Base-by-base conservation (phyloP, 768 basidiomycete genomes). In the Hygrophorus russula region DNA sequence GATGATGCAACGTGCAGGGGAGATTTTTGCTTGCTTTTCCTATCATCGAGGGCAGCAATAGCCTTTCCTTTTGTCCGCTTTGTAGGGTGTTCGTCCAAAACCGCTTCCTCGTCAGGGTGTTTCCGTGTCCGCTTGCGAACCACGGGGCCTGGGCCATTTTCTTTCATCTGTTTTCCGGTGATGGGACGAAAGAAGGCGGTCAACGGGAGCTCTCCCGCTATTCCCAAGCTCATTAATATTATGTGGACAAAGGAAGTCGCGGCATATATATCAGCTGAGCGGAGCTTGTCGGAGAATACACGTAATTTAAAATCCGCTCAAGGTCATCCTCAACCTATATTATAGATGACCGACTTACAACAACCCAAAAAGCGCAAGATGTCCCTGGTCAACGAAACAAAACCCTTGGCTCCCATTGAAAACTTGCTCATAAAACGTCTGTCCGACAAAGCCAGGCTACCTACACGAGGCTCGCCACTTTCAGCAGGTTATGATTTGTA, bases 401-500 rank as follows among this genome's bases (percentile, higher is more conserved):
- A 57, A 2, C 49, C 67, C 5, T 41, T 63, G 8, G 60, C 68
- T 2, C 70, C 73, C 36, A 54, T 61, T 6, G 53, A 67, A 1
- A 70, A 70, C 36, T 74, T 97, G 14, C 76, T 90, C 42, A 75
- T 99, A 57, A 96, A 96, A 57, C 76, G 79, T 28, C 78, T 85
- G 30, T 90, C 87, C 2, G 75, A 78, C 13, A 85, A 80, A 54
- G 96, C 88, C 18, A 82, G 59, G 49, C 57, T 90, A 15, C 96
- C 96, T 2, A 91, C 86, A 8, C 76, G 90, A 39, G 94, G 96
- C 0, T 90, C 86, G 2, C 62, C 78, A 2, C 67, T 91, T 39
- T 76, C 94, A 2, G 96, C 96, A 1, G 96, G 96, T 4, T 96
- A 98, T 56, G 96, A 99, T 61, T 69, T 99, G 30, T 93, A 91